Evolutionary conservation across 768 basidiomycete species (phyloP), one percentile per base, ranked within the genome.

Genomic region (Phaffia australis): DNA sequence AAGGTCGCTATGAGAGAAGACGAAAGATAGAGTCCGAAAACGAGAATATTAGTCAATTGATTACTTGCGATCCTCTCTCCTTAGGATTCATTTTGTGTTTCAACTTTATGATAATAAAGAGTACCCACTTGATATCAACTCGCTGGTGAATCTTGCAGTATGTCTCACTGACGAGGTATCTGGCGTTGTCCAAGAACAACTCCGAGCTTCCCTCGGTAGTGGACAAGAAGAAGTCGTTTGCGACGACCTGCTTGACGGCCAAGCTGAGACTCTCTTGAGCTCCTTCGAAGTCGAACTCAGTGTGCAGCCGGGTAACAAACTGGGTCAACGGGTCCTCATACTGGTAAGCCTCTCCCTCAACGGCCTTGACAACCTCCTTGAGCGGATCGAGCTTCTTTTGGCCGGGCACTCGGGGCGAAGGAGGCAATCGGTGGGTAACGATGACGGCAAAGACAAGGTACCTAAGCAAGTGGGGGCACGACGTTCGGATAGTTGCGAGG

Each of bases 401-500:
- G 84, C 29, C 83, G 5, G 78, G 78, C 30, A 79, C 76, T 18
- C 75, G 72, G 5, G 72, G 67, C n/a, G 74, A 71, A 63, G 74
- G 72, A 0, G 87, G 80, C 19, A 83, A 79, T 74, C 91, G 88
- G 71, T 90, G 85, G 21, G 89, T 88, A 72, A 98, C 85, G 71
- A 99, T 85, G 49, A 92, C 90, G 5, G 95, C 92, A 27, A 88
- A 85, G 23, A 91, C 85, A 70, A 97, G 84, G 80, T 98, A 98
- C 59, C 95, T 86, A 63, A 98, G 81, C 72, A 98, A 82, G 87
- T 93, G 95, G 0, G 94, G 93, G 63, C 82, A 88, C 4, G 91
- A 85, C 0, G 93, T 95, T 77, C 98, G 95, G 76, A 98, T 93
- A 16, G 95, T 97, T 80, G 97, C 95, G 76, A 99, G 87, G 81